phyloP scores from a whole-genome alignment of 345 rosid genomes.

The Hibiscus tridactylites region DNA sequence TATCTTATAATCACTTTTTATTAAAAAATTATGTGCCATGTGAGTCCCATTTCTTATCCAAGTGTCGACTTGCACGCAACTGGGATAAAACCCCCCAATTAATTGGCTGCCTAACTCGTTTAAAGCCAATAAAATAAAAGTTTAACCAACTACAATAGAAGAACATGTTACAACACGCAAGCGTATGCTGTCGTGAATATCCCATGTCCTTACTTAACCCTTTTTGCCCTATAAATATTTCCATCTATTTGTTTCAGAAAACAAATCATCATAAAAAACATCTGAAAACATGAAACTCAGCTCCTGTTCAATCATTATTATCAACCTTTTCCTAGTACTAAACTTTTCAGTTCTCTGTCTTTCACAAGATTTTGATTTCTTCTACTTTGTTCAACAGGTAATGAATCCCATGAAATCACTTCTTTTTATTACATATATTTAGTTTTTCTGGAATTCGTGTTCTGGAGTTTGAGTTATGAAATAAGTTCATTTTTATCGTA shows the following conservation, averaged over 20 bases:
- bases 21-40: neutral
- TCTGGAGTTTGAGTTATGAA: neutral
- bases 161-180: neutral
- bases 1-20: too few relatives aligned
- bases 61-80: neutral
- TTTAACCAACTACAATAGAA: neutral
- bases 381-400: slow-evolving; percentile 84
- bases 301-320: slow-evolving; percentile 18
- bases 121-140: neutral
- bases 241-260: neutral
- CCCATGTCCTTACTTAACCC: neutral
- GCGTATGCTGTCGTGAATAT: neutral
- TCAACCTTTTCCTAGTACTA: slow-evolving; percentile 29
- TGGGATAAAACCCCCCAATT: neutral
- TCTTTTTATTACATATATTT: neutral
- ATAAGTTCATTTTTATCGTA: neutral
- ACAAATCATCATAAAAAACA: neutral
- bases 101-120: neutral
- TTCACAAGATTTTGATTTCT: slow-evolving; percentile 66
- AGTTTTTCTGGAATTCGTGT: neutral
- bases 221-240: slow-evolving; percentile 1
- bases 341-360: slow-evolving; percentile 31
- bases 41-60: neutral
- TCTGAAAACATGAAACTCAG: slow-evolving; percentile 23
- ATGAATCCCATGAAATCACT: neutral